These are phyloP conservation scores for Sarcocystis neurona DNA, from an alignment of 169 alveolate species.

Conservation along the genomic window DNA sequence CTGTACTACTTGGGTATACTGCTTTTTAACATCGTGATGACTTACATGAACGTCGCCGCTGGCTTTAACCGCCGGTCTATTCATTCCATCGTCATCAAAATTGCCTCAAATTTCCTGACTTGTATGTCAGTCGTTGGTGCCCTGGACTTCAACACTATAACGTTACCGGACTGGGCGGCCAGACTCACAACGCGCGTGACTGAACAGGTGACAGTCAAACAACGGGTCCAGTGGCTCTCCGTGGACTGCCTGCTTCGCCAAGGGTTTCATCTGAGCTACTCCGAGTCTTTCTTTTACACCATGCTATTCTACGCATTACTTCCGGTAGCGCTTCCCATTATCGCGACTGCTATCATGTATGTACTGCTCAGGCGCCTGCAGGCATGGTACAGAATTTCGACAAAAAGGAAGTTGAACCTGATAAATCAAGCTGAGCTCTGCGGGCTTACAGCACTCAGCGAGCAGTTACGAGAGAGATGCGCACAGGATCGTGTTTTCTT, in stretches of 20 bases:
- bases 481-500: conserved; percentile 77
- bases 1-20: conserved; percentile 72
- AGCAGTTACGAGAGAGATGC: conserved; percentile 71
- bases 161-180: conserved; percentile 71
- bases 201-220: conserved; percentile 24
- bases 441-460: conserved; percentile 69
- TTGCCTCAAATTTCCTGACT: conserved; percentile 79
- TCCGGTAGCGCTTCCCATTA: conserved; percentile 72
- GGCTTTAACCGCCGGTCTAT: conserved; percentile 83
- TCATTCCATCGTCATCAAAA: conserved; percentile 84
- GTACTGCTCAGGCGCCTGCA: conserved; percentile 68
- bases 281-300: conserved; percentile 79
- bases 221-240: conserved; percentile 66
- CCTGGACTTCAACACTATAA: conserved; percentile 69
- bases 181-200: conserved; percentile 61
- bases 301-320: conserved; percentile 75
- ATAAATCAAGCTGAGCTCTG: conserved; percentile 68
- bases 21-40: conserved; percentile 79
- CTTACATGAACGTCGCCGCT: conserved; percentile 82
- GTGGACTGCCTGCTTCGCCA: conserved; percentile 79
- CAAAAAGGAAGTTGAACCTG: conserved; percentile 66
- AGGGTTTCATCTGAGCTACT: conserved; percentile 68
- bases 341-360: conserved; percentile 73
- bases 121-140: conserved; percentile 79
- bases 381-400: conserved; percentile 54